Conservation (phyloP, 768 basidiomycete species). For the Pisolithus sp. region DNA sequence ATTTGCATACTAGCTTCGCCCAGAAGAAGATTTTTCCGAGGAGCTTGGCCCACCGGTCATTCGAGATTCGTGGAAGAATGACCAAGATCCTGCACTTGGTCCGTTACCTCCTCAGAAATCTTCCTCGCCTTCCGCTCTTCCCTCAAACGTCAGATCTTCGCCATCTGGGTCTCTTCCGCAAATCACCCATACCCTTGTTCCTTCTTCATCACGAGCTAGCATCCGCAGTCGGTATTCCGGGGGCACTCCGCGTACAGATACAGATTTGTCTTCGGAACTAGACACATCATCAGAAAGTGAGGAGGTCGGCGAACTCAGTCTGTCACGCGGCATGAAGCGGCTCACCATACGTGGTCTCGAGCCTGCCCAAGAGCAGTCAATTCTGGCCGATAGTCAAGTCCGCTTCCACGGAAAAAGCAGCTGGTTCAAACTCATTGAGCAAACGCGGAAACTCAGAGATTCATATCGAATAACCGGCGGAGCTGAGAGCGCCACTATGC, state of each 20-base stretch:
- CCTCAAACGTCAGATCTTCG: conserved; percentile 11
- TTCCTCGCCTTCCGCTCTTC: conserved; percentile 12
- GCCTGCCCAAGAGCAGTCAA: conserved; percentile 28
- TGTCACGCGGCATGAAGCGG: conserved; percentile 33
- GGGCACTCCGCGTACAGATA: conserved; percentile 20
- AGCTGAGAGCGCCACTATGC: conserved; percentile 10
- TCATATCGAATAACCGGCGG: conserved; percentile 31
- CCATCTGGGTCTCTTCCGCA: conserved; percentile 4
- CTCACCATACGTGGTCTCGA: conserved; percentile 32
- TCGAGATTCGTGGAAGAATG: conserved; percentile 58
- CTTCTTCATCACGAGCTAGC: conserved; percentile 4
- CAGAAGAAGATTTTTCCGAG: conserved; percentile 52
- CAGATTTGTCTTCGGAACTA: conserved; percentile 22
- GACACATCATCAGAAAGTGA: conserved; percentile 30
- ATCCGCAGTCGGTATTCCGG: conserved; percentile 11
- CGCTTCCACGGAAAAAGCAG: conserved; percentile 63
- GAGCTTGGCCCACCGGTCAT: conserved; percentile 58
- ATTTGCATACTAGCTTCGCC: conserved; percentile 44
- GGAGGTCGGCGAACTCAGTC: conserved; percentile 33
- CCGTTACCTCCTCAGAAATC: conserved; percentile 18
- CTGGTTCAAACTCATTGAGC: conserved; percentile 46
- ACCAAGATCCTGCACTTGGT: conserved; percentile 12
- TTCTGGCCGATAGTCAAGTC: conserved; percentile 34
- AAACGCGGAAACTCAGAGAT: conserved; percentile 47
- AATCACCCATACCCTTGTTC: conserved; percentile 2